Conservation (phyloP, 768 basidiomycete genomes). For the Hericium coralloides region DNA sequence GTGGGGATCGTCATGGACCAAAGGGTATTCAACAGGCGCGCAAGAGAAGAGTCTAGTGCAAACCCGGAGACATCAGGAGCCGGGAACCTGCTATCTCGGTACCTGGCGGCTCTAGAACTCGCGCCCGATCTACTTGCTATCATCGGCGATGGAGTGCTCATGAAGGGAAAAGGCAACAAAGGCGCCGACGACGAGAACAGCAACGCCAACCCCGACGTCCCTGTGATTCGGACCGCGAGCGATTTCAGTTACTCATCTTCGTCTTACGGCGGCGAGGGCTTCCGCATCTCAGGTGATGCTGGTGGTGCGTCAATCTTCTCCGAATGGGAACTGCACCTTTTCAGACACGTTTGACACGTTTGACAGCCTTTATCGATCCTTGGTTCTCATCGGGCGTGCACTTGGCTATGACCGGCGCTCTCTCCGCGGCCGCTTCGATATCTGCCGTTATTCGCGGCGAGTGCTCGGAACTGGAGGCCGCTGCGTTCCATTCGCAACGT, state of each 20-base stretch:
- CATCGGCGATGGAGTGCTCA: background rate
- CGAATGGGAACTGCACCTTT: background rate
- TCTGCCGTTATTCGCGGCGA: slow-evolving; percentile 40
- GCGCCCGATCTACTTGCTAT: background rate
- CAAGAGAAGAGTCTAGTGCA: background rate
- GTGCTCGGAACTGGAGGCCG: slow-evolving; percentile 32
- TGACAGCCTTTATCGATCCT: slow-evolving; percentile 44
- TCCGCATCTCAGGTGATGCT: slow-evolving; percentile 27
- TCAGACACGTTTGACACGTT: background rate
- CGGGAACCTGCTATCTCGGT: background rate
- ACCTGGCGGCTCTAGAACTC: background rate
- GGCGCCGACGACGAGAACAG: slow-evolving; percentile 13
- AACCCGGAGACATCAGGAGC: background rate
- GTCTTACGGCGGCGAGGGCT: slow-evolving; percentile 24
- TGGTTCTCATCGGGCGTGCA: slow-evolving; percentile 54
- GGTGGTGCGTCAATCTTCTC: slow-evolving; percentile 18
- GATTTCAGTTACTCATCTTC: slow-evolving; percentile 29
- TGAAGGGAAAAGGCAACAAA: slow-evolving; percentile 13
- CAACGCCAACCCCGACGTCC: background rate
- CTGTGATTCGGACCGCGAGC: slow-evolving; percentile 21
- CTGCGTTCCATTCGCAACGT: slow-evolving; percentile 31
- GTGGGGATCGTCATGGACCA: slow-evolving; percentile 45
- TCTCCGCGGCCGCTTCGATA: slow-evolving; percentile 39
- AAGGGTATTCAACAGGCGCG: slow-evolving; percentile 12
- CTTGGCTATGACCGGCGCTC: slow-evolving; percentile 39